These are phyloP conservation scores for Dothidotthia symphoricarpi DNA, from an alignment of 2,329 filamentous ascomycete genomes.

Conservation along the genomic window DNA sequence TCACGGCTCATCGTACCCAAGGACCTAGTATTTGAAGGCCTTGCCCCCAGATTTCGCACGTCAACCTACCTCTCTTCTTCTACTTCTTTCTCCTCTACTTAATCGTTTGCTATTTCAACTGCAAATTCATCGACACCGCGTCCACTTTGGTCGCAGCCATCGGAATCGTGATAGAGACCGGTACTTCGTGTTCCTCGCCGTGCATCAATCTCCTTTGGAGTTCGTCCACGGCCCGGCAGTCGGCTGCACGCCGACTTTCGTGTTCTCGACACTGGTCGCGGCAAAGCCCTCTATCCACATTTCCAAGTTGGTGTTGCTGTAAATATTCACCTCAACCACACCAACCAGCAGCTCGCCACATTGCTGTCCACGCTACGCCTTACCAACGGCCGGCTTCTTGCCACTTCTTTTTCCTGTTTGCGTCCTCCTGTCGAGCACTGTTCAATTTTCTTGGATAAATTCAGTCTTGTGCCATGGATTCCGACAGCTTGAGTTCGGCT, in stretches of 20 bases:
- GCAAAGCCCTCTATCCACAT: conserved; percentile 20
- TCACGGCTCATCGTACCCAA: too few relatives aligned
- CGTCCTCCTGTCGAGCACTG: conserved; percentile 3
- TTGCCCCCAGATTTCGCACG: conserved; percentile 16
- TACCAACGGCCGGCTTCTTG: conserved; percentile 2
- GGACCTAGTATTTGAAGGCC: too few relatives aligned
- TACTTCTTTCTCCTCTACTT: conserved; percentile 23
- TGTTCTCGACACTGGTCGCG: conserved; percentile 34
- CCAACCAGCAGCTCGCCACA: conserved; percentile 14
- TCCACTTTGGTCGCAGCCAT: conserved; percentile 27
- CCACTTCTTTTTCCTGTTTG: conserved; percentile 1
- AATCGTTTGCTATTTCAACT: conserved; percentile 12
- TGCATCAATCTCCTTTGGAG: conserved; percentile 23
- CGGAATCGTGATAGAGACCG: conserved; percentile 21
- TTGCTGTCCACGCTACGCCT: conserved; percentile 6
- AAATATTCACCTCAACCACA: conserved; percentile 18
- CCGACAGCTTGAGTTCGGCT: conserved; percentile 39
- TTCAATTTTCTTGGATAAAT: conserved; percentile 4
- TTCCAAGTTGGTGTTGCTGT: conserved; percentile 35
- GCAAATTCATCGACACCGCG: conserved; percentile 28
- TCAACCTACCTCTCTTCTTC: conserved; percentile 25
- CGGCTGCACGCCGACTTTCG: conserved; percentile 32
- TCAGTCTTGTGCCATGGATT: conserved; percentile 30
- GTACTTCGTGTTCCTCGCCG: conserved; percentile 32
- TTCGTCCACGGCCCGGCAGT: conserved; percentile 15